Conservation (phyloP, 805 yeast genomes). For the Lachancea thermotolerans region DNA sequence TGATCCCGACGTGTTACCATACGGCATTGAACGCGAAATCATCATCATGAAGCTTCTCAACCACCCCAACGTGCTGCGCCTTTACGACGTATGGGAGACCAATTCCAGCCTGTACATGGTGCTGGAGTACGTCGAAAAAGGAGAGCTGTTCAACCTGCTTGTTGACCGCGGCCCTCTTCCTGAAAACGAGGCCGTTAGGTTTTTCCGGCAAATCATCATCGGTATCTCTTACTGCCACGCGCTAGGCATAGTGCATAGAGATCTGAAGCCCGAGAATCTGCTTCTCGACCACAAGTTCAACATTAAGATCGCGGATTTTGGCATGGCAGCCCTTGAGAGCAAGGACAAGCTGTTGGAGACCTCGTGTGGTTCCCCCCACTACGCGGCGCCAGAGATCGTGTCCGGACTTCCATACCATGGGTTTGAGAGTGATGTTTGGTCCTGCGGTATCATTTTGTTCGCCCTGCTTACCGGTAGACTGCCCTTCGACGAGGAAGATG, state of each 20-base stretch:
- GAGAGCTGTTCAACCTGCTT: slow-evolving; percentile 87
- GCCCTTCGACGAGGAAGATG: slow-evolving; percentile 84
- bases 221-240: slow-evolving; percentile 84
- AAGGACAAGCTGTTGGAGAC: slow-evolving; percentile 80
- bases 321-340: slow-evolving; percentile 96
- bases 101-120: slow-evolving; percentile 78
- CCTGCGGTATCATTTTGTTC: slow-evolving; percentile 91
- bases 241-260: slow-evolving; percentile 83
- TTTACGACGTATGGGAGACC: slow-evolving; percentile 85
- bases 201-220: slow-evolving; percentile 77
- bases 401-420: slow-evolving; percentile 95
- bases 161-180: slow-evolving; percentile 84
- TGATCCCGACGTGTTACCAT: slow-evolving; percentile 55
- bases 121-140: slow-evolving; percentile 94
- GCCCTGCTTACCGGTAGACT: slow-evolving; percentile 91
- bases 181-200: slow-evolving; percentile 83
- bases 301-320: slow-evolving; percentile 96
- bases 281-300: slow-evolving; percentile 75
- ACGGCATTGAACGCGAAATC: slow-evolving; percentile 82
- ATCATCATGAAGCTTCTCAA: slow-evolving; percentile 76
- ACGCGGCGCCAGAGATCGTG: slow-evolving; percentile 97
- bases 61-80: slow-evolving; percentile 71
- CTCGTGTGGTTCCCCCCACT: slow-evolving; percentile 97
- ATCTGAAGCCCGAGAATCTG: slow-evolving; percentile 75
- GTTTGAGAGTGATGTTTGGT: slow-evolving; percentile 96